Conservation (phyloP, 768 basidiomycete genomes). For the Lentinus brumalis region DNA sequence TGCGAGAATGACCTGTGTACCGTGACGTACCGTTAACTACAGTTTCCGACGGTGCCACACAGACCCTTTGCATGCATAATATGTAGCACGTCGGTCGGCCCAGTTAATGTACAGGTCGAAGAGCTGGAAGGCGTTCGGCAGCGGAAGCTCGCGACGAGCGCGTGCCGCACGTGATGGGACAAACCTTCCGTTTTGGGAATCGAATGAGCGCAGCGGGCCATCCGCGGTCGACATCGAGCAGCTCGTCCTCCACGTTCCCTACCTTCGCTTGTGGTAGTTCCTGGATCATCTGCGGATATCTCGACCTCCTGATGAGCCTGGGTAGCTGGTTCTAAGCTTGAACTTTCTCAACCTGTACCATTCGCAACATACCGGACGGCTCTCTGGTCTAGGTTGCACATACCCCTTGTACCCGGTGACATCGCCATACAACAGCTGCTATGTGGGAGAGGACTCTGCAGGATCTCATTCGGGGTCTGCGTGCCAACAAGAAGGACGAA, state of each 20-base stretch:
- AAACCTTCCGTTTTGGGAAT: not conserved
- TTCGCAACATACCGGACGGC: not conserved
- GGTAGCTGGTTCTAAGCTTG: not conserved
- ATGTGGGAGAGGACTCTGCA: slow-evolving; percentile 99
- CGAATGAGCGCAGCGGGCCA: not conserved
- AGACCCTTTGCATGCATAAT: not conserved
- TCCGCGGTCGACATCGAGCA: not conserved
- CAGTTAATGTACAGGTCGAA: not conserved
- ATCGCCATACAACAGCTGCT: not conserved
- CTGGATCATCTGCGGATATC: too few species aligned
- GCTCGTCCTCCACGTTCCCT: not conserved
- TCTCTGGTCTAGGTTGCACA: not conserved
- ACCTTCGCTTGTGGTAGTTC: too few species aligned
- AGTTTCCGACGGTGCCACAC: not conserved
- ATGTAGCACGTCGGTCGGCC: not conserved
- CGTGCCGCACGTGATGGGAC: slow-evolving; percentile 7
- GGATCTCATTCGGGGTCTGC: slow-evolving; percentile 92
- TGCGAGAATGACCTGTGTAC: not conserved
- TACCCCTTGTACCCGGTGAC: not conserved
- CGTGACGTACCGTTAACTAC: not conserved
- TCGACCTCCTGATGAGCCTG: too few species aligned
- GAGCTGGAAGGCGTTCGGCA: too few species aligned
- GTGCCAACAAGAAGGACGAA: slow-evolving; percentile 95
- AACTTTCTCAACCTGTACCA: not conserved
- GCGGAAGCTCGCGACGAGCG: too few species aligned